A percentile compares a stretch with the other conserved stretches of the same genome.
phyloP scores from a whole-genome alignment of 2,329 filamentous ascomycete species.

The Penicillium sp. region DNA sequence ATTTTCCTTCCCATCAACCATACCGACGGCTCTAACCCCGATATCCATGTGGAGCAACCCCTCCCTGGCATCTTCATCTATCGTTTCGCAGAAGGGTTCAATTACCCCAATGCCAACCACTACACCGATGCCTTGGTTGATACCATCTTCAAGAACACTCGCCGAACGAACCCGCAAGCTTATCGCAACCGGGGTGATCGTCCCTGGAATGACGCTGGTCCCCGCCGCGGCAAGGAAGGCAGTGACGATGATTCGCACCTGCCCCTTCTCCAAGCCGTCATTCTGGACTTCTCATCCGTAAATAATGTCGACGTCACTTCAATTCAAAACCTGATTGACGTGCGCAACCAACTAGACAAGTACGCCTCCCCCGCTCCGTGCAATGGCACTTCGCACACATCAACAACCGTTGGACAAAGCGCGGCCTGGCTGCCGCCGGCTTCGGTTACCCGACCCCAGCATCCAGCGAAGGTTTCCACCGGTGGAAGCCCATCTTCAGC shows the following conservation, averaged over 20 bases:
- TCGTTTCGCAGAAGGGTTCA: conserved; percentile 90
- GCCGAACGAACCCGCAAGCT: conserved; percentile 68
- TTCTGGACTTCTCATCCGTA: conserved; percentile 89
- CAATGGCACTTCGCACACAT: conserved; percentile 97
- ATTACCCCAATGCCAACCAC: conserved; percentile 89
- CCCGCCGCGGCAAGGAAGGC: conserved; percentile 56
- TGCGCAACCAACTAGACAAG: conserved; percentile 87
- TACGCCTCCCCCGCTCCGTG: conserved; percentile 78
- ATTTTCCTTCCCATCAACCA: conserved; percentile 86
- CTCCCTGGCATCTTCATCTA: conserved; percentile 96
- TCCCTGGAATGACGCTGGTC: conserved; percentile 93
- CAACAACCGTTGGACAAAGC: conserved; percentile 92
- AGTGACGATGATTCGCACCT: conserved; percentile 49
- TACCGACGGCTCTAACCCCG: conserved; percentile 85
- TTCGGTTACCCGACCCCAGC: conserved; percentile 75
- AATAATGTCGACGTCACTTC: conserved; percentile 94
- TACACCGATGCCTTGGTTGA: conserved; percentile 76
- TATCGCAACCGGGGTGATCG: conserved; percentile 71
- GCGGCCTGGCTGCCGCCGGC: conserved; percentile 78
- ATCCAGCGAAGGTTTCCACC: conserved; percentile 55
- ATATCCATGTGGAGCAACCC: conserved; percentile 73
- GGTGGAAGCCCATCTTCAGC: conserved; percentile 94
- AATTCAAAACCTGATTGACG: conserved; percentile 87
- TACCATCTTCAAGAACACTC: conserved; percentile 68
- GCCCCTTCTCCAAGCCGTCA: conserved; percentile 79